Evolutionary conservation across 768 basidiomycete genomes (phyloP), one percentile per base, ranked within the genome.

Genomic region (Filobasidium floriforme): DNA sequence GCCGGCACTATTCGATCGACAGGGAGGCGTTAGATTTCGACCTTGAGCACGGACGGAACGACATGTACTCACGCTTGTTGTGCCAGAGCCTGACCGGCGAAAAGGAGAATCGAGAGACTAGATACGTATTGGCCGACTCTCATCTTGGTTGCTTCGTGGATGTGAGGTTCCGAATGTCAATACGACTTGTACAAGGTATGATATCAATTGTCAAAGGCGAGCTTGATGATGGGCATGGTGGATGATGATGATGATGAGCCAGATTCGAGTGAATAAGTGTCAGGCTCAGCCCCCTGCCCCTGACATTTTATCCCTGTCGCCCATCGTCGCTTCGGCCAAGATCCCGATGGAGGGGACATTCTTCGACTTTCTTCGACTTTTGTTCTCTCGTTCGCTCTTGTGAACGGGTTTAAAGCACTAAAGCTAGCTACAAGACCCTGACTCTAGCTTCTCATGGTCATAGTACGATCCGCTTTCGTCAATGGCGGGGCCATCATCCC

Each of bases 11-110:
- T 49, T 54, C 54, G 24, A n/a, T 57, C 18, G 26, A 28, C 46
- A 49, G 15, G 46, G 3, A 49, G 46, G 46, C 46, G 46, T 49
- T 14, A 49, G 46, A 49, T 49, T 18, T 37, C 32, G 9, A 37
- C 32, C n/a, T 37, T 37, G 32, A 37, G 32, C 4, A 37, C 32
- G 9, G 32, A 37, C 32, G 24, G 24, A 57, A 9, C 54, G 22
- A 15, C 54, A 24, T 26, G 26, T 12, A 57, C 54, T 57, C 29
- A 57, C 54, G 54, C 54, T 15, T 57, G 18, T 24, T 15, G 54
- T 14, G 54, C 54, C 54, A 57, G 26, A 57, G 54, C 54, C 29
- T 57, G 54, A 24, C 54, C 54, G 15, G 54, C 54, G 15, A 57
- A 57, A 6, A 24, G 29, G 12, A 57, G 54, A 4, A 57, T 15